These are phyloP conservation scores for Neurospora sp. DNA, from an alignment of 2,329 filamentous ascomycete species.

Conservation along the genomic window DNA sequence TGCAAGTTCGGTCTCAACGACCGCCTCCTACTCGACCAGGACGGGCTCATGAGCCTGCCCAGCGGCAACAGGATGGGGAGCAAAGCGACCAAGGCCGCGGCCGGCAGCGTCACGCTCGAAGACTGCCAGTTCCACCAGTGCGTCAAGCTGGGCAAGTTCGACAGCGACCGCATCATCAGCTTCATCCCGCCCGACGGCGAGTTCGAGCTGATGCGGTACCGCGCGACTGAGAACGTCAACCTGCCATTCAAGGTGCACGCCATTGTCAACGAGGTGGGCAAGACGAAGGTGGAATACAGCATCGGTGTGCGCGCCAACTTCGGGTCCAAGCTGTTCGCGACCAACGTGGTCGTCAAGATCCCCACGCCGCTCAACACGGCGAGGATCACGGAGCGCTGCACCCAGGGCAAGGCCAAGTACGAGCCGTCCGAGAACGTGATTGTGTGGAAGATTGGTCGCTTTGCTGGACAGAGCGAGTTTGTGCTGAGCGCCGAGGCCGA, in stretches of 20 bases:
- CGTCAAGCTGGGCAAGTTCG: slow-evolving; percentile 94
- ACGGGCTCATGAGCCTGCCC: slow-evolving; percentile 54
- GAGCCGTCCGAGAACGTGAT: slow-evolving; percentile 97
- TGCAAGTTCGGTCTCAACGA: slow-evolving; percentile 99
- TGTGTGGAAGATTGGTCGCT: slow-evolving; percentile 98
- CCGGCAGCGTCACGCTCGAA: slow-evolving; percentile 89
- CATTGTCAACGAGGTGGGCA: slow-evolving; percentile 94
- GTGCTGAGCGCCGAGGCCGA: slow-evolving; percentile 90
- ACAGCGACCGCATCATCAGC: slow-evolving; percentile 90
- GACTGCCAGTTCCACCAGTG: slow-evolving; percentile 99
- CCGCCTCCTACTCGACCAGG: slow-evolving; percentile 76
- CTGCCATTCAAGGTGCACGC: slow-evolving; percentile 97
- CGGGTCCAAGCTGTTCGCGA: slow-evolving; percentile 89
- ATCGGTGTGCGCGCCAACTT: slow-evolving; percentile 97
- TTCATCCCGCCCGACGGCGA: slow-evolving; percentile 96
- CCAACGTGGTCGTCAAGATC: slow-evolving; percentile 88
- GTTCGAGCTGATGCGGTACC: slow-evolving; percentile 98
- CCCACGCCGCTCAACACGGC: slow-evolving; percentile 96
- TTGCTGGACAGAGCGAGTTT: slow-evolving; percentile 94
- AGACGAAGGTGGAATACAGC: slow-evolving; percentile 96
- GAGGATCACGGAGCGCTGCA: slow-evolving; percentile 82
- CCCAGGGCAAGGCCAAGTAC: slow-evolving; percentile 95
- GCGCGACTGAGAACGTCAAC: slow-evolving; percentile 96
- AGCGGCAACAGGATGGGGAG: slow-evolving; percentile 69
- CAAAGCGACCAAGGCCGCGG: slow-evolving; percentile 90